Evolutionary conservation across 768 basidiomycete species (phyloP), one percentile per base, ranked within the genome.

Genomic region (Albatrellus ellisii): DNA sequence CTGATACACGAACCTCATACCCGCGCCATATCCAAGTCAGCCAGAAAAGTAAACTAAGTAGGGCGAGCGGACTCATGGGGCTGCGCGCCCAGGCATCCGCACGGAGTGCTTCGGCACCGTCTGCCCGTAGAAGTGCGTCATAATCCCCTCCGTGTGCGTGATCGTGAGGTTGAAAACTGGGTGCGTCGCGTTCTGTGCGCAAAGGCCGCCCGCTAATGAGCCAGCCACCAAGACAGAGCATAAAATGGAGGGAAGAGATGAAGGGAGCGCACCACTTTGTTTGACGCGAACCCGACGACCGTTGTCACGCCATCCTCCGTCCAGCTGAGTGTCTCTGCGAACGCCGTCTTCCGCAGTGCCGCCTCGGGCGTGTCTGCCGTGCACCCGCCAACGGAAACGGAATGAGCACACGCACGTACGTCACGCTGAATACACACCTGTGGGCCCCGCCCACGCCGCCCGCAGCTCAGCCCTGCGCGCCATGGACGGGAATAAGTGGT

Each of bases 81-180:
- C n/a, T 29, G 28, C 28, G 20, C 1, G 9, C 17, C 20, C 35
- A 9, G 35, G 35, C 35, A 36, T 20, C 2, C 35, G 35, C 12
- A 36, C 24, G 5, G 35, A 20, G 20, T 32, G 42, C 26, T 46
- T 49, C 10, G 72, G 72, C 21, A 75, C 47, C 0, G 46, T 58
- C 46, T 86, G 83, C 2, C 66, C 62, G 57, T 88, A 88, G 53
- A 87, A 88, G 58, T 83, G 66, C 9, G 68, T 62, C 73, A 88
- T 77, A 15, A 88, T 68, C 0, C 55, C 70, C 48, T 79, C 71
- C 3, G 73, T 59, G 48, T 87, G 75, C 0, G 83, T 75, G 3
- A 75, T 63, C 0, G 83, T 79, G 36, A 89, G 59, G 48, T 86
- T 84, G 59, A 86, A 80, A 11, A 88, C 46, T 0, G 86, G 86